Evolutionary conservation across 768 basidiomycete genomes (phyloP).

Genomic region (Podaxis mareebaensis): DNA sequence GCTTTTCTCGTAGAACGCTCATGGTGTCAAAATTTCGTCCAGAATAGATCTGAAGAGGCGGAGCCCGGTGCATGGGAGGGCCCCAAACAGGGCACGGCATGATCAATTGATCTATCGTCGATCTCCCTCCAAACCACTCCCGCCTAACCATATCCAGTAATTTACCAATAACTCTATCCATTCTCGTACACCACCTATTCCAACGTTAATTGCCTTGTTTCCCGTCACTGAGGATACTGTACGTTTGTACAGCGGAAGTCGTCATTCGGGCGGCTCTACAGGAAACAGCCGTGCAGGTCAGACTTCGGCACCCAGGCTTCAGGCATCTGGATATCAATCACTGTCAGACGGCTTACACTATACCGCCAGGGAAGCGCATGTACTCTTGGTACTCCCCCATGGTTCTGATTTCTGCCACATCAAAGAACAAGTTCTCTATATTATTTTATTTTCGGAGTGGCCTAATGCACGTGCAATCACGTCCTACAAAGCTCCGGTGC

Average conservation of each 20-base stretch:
- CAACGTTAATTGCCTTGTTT: background rate
- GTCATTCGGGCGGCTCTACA: background rate
- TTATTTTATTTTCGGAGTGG: background rate
- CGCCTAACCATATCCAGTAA: conserved; percentile 13
- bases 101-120: conserved; percentile 9
- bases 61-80: conserved; percentile 1
- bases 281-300: conserved; percentile 1
- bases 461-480: conserved; percentile 9
- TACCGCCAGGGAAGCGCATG: conserved; percentile 4
- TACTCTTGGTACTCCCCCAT: background rate
- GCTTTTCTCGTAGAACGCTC: conserved; percentile 5
- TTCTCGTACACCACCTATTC: conserved; percentile 7
- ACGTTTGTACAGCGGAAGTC: background rate
- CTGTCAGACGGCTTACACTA: conserved; percentile 5
- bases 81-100: background rate
- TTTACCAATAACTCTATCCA: background rate
- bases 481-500: conserved; percentile 27
- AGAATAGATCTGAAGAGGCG: conserved; percentile 3
- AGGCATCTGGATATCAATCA: conserved; percentile 3
- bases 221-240: background rate
- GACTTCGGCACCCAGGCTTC: background rate
- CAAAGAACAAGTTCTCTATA: background rate
- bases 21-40: conserved; percentile 20
- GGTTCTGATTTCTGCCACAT: conserved; percentile 8
- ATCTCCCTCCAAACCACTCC: conserved; percentile 6